Evolutionary conservation across 1,139 yeast genomes (phyloP).

Genomic region (Taphrina sp.): DNA sequence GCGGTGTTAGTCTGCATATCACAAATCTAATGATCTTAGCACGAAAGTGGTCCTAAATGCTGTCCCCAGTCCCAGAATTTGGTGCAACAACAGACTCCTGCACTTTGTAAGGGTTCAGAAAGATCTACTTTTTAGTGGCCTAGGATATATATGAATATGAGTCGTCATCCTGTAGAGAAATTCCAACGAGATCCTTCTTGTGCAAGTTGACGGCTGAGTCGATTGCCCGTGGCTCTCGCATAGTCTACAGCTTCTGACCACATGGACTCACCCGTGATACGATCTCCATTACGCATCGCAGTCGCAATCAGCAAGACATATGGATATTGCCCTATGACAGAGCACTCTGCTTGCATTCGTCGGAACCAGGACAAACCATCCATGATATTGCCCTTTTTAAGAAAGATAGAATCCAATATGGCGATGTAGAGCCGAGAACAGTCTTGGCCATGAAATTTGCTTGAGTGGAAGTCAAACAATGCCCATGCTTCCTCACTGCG

Average conservation of each 20-base stretch:
- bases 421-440: neutral
- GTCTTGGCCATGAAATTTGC: neutral
- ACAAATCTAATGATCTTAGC: too few relatives aligned
- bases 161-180: too few relatives aligned
- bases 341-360: neutral
- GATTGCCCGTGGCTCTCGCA: too few relatives aligned
- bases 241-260: conserved; percentile 8
- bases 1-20: too few relatives aligned
- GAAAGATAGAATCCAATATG: conserved; percentile 1
- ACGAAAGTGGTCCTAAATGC: too few relatives aligned
- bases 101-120: too few relatives aligned
- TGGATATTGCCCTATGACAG: neutral
- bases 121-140: too few relatives aligned
- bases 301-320: conserved; percentile 2
- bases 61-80: too few relatives aligned
- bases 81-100: too few relatives aligned
- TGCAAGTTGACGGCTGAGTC: too few relatives aligned
- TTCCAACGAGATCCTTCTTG: too few relatives aligned
- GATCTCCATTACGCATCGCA: conserved; percentile 22
- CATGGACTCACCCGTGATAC: conserved; percentile 13
- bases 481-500: conserved; percentile 21
- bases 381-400: conserved; percentile 5
- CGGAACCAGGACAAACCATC: conserved; percentile 5
- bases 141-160: too few relatives aligned
- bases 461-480: conserved; percentile 6